These are phyloP conservation scores for Apiotrichum siamense DNA, from an alignment of 1,284 basidiomycete genomes.

Conservation along the genomic window DNA sequence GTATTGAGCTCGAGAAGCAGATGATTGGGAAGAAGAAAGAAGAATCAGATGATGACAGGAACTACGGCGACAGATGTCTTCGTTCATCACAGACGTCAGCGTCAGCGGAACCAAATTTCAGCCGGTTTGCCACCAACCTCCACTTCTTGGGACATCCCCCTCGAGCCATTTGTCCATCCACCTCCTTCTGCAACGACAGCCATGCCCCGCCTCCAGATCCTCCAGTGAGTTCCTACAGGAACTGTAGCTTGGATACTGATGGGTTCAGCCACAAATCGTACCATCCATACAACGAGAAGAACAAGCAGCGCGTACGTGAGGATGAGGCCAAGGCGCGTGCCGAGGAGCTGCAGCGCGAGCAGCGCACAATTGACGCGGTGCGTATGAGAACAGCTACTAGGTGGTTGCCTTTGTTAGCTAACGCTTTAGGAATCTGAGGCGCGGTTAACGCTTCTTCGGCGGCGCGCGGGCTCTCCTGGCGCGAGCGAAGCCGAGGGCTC, in stretches of 20 bases:
- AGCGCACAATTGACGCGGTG: slow-evolving; percentile 35
- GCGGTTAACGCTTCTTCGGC: slow-evolving; percentile 34
- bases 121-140: not conserved
- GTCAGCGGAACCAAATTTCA: slow-evolving; percentile 2
- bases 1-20: too few species aligned
- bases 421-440: slow-evolving; percentile 29
- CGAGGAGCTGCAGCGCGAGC: slow-evolving; percentile 36
- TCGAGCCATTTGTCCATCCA: not conserved
- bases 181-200: not conserved
- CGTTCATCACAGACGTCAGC: slow-evolving; percentile 14
- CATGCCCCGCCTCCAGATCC: slow-evolving; percentile 46
- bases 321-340: slow-evolving; percentile 45
- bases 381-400: not conserved
- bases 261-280: slow-evolving; percentile 48
- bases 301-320: slow-evolving; percentile 47
- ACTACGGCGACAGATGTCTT: not conserved
- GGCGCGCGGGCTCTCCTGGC: slow-evolving; percentile 31
- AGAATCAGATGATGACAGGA: not conserved
- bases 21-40: not conserved
- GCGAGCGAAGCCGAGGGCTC: not conserved
- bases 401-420: too few species aligned
- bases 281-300: slow-evolving; percentile 48
- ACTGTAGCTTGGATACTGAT: not conserved
- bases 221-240: slow-evolving; percentile 28
- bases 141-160: not conserved